Percentiles rank a stretch among this genome's conserved stretches.
Conservation (phyloP, 129 eudicot species). For the Silybum marianum region DNA sequence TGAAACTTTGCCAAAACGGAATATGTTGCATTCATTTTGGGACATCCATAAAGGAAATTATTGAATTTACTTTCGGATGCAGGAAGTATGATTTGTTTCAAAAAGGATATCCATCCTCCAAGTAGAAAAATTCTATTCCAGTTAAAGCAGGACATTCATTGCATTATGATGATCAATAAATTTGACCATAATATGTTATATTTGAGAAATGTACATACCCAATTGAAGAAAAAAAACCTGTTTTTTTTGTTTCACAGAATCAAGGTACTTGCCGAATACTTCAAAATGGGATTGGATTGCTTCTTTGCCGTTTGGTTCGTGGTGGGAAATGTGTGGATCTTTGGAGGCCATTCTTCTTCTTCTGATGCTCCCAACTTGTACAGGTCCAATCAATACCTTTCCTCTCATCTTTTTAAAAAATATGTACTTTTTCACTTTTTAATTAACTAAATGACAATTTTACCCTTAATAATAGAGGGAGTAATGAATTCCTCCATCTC, state of each 20-base stretch:
- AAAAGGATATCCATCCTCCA: neutral
- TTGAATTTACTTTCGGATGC: neutral
- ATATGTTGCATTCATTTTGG: neutral
- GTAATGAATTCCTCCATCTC: neutral
- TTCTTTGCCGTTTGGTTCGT: constrained; percentile 99
- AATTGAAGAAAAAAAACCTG: neutral
- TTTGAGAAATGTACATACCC: constrained; percentile 14
- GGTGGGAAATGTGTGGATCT: constrained; percentile 97
- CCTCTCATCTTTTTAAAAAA: neutral
- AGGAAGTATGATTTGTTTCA: constrained; percentile 5
- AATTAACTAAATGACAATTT: neutral
- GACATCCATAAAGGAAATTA: neutral
- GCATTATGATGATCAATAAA: constrained; percentile 1
- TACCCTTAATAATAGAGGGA: neutral
- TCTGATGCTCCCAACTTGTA: constrained; percentile 88
- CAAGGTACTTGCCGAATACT: constrained; percentile 73
- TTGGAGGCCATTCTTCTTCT: constrained; percentile 91
- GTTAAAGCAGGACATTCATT: neutral
- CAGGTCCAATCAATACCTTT: constrained; percentile 47
- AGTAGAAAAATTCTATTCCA: neutral
- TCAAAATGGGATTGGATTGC: constrained; percentile 94
- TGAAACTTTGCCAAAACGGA: neutral
- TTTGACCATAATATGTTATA: constrained; percentile 2
- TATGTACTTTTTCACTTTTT: too few relatives aligned
- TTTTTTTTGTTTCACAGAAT: constrained; percentile 43